Percentiles rank a stretch among this genome's conserved stretches.
phyloP scores from a whole-genome alignment of 768 basidiomycete genomes.

The Stropharia rugosoannulata region DNA sequence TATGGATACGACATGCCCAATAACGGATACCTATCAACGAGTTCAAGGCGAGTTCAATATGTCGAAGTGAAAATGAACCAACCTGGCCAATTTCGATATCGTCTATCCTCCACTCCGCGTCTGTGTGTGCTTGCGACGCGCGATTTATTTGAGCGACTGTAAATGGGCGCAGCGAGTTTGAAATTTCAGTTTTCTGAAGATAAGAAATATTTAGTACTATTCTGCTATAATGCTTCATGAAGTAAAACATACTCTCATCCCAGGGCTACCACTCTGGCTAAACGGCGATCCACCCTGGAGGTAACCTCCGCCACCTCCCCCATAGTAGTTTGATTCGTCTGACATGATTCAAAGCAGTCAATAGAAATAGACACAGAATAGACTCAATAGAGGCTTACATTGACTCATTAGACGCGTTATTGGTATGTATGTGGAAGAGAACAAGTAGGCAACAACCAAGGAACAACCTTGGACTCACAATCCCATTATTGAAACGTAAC shows the following conservation, averaged over 20 bases:
- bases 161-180: conserved; percentile 58
- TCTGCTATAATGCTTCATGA: neutral
- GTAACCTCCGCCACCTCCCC: conserved; percentile 44
- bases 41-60: neutral
- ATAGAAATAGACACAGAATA: neutral
- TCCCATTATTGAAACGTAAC: neutral
- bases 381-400: conserved; percentile 21
- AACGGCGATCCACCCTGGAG: conserved; percentile 61
- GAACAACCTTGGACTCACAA: neutral
- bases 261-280: conserved; percentile 57
- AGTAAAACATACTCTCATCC: conserved; percentile 37
- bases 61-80: conserved; percentile 6
- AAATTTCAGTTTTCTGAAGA: conserved; percentile 34
- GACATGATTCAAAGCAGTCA: neutral
- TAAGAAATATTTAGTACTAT: neutral
- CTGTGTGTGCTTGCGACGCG: conserved; percentile 82
- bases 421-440: neutral
- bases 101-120: conserved; percentile 87
- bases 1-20: conserved; percentile 60
- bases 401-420: conserved; percentile 29
- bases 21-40: conserved; percentile 21
- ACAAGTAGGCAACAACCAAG: no score
- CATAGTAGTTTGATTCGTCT: conserved; percentile 39
- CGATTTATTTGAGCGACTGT: conserved; percentile 74
- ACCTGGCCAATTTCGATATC: conserved; percentile 82